Conservation (phyloP, 768 basidiomycete genomes). For the Sistotremastrum suecicum region DNA sequence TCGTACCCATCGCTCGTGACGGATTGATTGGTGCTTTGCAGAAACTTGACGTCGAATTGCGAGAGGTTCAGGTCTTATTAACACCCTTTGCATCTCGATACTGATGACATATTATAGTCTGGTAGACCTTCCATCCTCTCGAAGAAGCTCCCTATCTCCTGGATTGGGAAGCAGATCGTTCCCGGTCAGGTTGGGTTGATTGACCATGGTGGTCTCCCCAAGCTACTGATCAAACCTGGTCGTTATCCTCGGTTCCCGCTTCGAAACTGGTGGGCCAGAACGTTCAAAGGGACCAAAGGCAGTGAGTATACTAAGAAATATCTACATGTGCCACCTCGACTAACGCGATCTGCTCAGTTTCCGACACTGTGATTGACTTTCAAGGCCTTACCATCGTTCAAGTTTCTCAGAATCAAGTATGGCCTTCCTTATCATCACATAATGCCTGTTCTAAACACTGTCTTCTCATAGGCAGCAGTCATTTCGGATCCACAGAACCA, state of each 20-base stretch:
- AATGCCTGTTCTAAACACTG: not conserved
- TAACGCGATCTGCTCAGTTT: constrained; percentile 30
- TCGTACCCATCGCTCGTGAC: constrained; percentile 51
- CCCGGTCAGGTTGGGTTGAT: constrained; percentile 65
- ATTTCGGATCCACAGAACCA: constrained; percentile 68
- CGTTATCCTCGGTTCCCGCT: constrained; percentile 66
- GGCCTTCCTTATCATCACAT: not conserved
- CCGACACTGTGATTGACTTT: constrained; percentile 72
- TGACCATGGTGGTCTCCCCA: constrained; percentile 72
- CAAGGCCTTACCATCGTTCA: constrained; percentile 73
- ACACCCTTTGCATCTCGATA: not conserved
- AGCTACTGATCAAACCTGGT: constrained; percentile 58
- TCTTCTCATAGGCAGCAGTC: constrained; percentile 36
- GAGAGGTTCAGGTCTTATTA: constrained; percentile 22
- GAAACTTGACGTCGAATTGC: constrained; percentile 52
- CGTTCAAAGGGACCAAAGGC: constrained; percentile 56
- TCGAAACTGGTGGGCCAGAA: constrained; percentile 75
- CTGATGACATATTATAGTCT: constrained; percentile 23
- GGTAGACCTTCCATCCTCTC: constrained; percentile 46
- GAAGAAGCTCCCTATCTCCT: constrained; percentile 47
- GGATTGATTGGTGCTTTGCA: constrained; percentile 57
- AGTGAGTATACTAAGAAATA: constrained; percentile 27
- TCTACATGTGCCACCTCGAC: not conserved
- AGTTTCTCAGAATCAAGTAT: constrained; percentile 68
- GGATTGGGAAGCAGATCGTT: constrained; percentile 57